Evolutionary conservation across 1,139 yeast genomes (phyloP), one percentile per base, ranked within the genome.

Genomic region (Candida pseudoviswanathii): DNA sequence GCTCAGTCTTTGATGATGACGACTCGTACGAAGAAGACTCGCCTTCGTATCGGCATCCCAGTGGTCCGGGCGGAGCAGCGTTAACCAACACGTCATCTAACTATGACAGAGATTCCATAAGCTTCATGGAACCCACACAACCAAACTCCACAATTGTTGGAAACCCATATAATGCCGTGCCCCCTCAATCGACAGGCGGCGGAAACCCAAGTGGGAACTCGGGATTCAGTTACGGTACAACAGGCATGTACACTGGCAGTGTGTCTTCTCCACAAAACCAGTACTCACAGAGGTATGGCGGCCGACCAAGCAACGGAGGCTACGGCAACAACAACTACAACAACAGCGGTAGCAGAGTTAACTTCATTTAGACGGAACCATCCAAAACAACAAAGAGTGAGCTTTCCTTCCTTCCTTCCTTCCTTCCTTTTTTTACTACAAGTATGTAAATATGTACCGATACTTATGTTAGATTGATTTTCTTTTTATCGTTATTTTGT

Each of bases 141-240:
- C 80, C 78, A 6, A 60, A 71, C 2, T 72, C 78, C 22, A 75
- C 80, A 5, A 73, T 76, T 29, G 75, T 70, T 3, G 80, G 81
- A 1, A 71, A 75, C 54, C 72, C 79, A 5, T 59, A 64, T 31
- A 66, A 67, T 52, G 78, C 71, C 8, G 38, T 47, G 11, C 51
- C 50, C 34, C 43, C 33, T 24, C 32, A 29, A 21, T 30, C 42
- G 31, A 21, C 38, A 5, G 47, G 41, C 10, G 34, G 31, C 5
- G 22, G 39, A 25, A 39, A n/a, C 10, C 7, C 29, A n/a, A 43
- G 40, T 9, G 38, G 46, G 6, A 46, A 45, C 26, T 39, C 47
- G 27, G 58, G 55, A n/a, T 54, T 54, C 39, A 54, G 57, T 37
- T 54, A 48, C 44, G 55, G 57, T 30, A 44, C 48, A 34, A 54